Conservation (phyloP, 2,329 filamentous ascomycete species). For the Talaromyces sp. region DNA sequence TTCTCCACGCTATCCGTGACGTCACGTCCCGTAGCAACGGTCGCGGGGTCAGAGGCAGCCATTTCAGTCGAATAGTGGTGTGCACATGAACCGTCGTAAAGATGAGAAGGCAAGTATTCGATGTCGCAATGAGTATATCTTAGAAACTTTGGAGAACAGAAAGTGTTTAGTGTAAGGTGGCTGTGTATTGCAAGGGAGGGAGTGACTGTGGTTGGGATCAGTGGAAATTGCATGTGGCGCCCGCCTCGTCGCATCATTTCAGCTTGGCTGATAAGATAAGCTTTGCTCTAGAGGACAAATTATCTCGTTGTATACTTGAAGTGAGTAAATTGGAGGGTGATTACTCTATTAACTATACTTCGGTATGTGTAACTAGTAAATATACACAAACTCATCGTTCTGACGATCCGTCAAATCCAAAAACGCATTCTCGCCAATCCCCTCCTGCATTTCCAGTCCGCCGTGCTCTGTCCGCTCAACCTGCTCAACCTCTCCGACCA, state of each 20-base stretch:
- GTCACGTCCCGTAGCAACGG: neutral
- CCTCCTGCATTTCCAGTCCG: conserved; percentile 9
- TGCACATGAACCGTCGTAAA: neutral
- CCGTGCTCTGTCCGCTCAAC: conserved; percentile 9
- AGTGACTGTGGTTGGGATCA: neutral
- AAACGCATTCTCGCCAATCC: conserved; percentile 52
- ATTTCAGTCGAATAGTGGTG: neutral
- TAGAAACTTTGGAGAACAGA: too few relatives aligned
- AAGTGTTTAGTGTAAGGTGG: neutral
- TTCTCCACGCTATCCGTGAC: neutral
- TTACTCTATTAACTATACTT: too few relatives aligned
- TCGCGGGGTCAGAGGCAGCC: neutral
- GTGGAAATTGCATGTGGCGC: conserved; percentile 6
- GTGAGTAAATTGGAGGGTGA: too few relatives aligned
- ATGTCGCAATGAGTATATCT: too few relatives aligned
- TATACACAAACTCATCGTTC: conserved; percentile 67
- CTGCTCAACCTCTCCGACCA: conserved; percentile 23
- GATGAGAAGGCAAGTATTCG: neutral
- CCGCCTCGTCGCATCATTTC: neutral
- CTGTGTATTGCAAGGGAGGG: neutral
- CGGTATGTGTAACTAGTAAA: conserved; percentile 43
- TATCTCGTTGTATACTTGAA: too few relatives aligned
- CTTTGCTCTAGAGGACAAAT: too few relatives aligned
- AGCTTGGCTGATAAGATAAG: neutral
- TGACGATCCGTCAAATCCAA: conserved; percentile 62